These are phyloP conservation scores for Pichia nanzhaoensis DNA, from an alignment of 805 yeast genomes.

Conservation along the genomic window DNA sequence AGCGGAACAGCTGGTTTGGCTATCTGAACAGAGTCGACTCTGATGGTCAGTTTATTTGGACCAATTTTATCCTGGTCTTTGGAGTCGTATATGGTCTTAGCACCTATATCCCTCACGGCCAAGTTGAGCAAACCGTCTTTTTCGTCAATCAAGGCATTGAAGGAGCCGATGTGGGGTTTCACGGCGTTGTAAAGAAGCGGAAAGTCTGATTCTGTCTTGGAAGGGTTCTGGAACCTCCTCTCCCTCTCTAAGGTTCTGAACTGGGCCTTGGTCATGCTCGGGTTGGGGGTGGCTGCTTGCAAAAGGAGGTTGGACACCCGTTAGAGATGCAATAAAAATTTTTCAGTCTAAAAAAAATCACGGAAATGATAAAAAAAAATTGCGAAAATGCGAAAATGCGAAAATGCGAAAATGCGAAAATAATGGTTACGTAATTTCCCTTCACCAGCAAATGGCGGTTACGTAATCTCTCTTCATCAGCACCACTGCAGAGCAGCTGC, in stretches of 20 bases:
- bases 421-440: neutral
- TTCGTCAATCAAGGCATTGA: conserved; percentile 75
- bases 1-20: conserved; percentile 75
- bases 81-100: conserved; percentile 78
- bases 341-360: neutral
- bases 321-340: conserved; percentile 2
- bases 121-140: conserved; percentile 74
- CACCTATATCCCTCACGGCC: conserved; percentile 85
- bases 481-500: too few species aligned
- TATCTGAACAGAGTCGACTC: conserved; percentile 85
- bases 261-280: conserved; percentile 36
- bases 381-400: neutral
- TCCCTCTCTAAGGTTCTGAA: conserved; percentile 87
- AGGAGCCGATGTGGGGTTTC: conserved; percentile 91
- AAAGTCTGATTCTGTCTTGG: conserved; percentile 74
- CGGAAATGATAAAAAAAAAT: neutral
- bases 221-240: conserved; percentile 77
- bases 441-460: too few species aligned
- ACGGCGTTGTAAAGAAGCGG: conserved; percentile 87
- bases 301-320: neutral
- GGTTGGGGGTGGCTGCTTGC: too few species aligned
- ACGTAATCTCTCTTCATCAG: too few species aligned
- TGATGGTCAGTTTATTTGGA: conserved; percentile 65
- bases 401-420: neutral
- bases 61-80: conserved; percentile 63